Conservation (phyloP, 2,329 filamentous ascomycete genomes). For the Epicoccum sorghinum region DNA sequence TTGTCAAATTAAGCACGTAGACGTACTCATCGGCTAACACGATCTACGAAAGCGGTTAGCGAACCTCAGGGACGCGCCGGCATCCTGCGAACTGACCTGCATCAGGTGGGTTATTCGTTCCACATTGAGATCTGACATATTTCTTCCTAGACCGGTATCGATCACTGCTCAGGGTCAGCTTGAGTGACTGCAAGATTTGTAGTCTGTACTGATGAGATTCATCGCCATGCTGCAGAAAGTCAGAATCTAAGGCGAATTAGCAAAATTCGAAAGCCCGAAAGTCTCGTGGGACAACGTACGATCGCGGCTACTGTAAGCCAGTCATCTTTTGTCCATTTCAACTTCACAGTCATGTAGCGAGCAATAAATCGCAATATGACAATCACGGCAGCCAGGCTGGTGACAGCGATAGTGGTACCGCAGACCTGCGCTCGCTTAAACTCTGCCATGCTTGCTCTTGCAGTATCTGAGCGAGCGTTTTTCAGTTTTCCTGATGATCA, state of each 20-base stretch:
- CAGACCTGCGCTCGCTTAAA: neutral
- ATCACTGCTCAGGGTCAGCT: neutral
- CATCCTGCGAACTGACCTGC: neutral
- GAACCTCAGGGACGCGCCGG: neutral
- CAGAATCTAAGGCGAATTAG: neutral
- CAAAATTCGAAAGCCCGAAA: neutral
- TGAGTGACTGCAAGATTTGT: neutral
- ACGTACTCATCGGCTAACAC: neutral
- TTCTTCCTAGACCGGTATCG: neutral
- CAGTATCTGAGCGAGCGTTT: neutral
- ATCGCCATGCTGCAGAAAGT: neutral
- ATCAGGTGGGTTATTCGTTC: neutral
- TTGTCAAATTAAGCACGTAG: neutral
- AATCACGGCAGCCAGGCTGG: neutral
- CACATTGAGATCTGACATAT: neutral
- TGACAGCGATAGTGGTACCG: neutral
- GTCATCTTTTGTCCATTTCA: neutral
- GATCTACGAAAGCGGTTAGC: neutral
- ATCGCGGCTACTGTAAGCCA: neutral
- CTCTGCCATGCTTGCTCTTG: neutral
- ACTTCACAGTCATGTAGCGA: neutral
- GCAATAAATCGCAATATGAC: neutral
- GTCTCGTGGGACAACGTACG: neutral
- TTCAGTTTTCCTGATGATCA: neutral
- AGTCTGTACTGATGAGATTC: neutral